Evolutionary conservation across 2,329 filamentous ascomycete genomes (phyloP), one percentile per base, ranked within the genome.

Genomic region (Colletotrichum magnum): DNA sequence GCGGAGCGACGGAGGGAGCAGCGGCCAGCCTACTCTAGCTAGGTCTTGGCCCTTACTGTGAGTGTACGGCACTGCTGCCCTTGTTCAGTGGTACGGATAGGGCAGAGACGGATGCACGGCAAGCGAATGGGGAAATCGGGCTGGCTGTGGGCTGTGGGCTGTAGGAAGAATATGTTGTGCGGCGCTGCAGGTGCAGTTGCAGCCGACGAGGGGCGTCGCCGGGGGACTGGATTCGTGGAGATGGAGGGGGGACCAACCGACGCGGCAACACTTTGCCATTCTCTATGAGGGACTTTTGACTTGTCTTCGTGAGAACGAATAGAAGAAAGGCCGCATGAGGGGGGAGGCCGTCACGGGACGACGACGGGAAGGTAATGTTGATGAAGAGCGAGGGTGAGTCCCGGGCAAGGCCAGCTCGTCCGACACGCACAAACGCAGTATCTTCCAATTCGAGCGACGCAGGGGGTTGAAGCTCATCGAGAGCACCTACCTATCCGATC

Each of bases 31-130:
- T 24, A 24, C 21, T 24, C 21, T 36, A 13, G 18, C 47, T 36
- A 36, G 41, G 16, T 12, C 41, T 7, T 43, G 6, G 21, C 28
- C 9, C 18, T 18, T 28, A 18, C n/a, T n/a, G 58, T 39, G 58
- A 15, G 13, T 15, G 43, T 45, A 50, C 39, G 26, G 59, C 59
- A 48, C 15, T 41, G 16, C 39, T n/a, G 32, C 28, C 56, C 66
- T 47, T 41, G 43, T 13, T 56, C 39, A 54, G 53, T 50, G 10
- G 54, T 59, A 68, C 61, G 61, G 50, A 60, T 45, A 60, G 61
- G 66, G 66, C 58, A 58, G 64, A 67, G 36, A 24, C 66, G 51
- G 66, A 69, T 66, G 56, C 62, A 53, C 66, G 66, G 66, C 62
- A 69, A 51, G 50, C 57, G 24, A 18, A 60, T 43, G 56, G 66